Evolutionary conservation across 345 rosid species (phyloP).

Genomic region (Lagerstroemia speciosa): DNA sequence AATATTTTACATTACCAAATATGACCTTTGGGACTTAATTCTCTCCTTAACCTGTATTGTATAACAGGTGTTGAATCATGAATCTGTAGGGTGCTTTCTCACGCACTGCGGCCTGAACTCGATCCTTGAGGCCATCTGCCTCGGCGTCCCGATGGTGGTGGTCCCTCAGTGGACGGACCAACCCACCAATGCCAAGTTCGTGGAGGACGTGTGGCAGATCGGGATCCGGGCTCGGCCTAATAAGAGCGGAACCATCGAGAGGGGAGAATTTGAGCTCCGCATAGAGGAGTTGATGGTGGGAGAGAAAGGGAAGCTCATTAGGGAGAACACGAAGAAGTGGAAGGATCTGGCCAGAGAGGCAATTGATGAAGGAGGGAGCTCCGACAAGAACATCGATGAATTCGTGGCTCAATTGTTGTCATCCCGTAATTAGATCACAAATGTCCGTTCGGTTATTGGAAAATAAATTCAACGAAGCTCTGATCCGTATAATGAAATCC

Average conservation of each 20-base stretch:
- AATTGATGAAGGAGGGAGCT: slow-evolving; percentile 21
- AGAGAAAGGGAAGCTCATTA: slow-evolving; percentile 19
- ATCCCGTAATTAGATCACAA: too few relatives aligned
- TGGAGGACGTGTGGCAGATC: slow-evolving; percentile 32
- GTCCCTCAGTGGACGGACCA: too few relatives aligned
- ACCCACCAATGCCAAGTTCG: too few relatives aligned
- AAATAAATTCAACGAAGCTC: not conserved
- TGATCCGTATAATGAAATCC: not conserved
- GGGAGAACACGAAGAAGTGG: slow-evolving; percentile 25
- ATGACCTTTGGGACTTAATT: too few relatives aligned
- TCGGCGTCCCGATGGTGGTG: slow-evolving; percentile 34
- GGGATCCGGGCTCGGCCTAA: slow-evolving; percentile 22
- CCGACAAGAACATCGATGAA: slow-evolving; percentile 26
- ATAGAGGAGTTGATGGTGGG: slow-evolving; percentile 24
- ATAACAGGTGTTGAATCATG: slow-evolving; percentile 19
- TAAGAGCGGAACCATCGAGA: slow-evolving; percentile 15
- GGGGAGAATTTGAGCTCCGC: slow-evolving; percentile 14
- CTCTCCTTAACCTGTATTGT: too few relatives aligned
- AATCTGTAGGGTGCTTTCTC: too few relatives aligned
- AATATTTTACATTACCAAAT: too few relatives aligned
- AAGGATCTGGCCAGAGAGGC: slow-evolving; percentile 23
- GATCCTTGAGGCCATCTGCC: slow-evolving; percentile 21
- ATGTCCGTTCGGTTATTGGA: too few relatives aligned
- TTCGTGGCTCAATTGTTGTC: not conserved
- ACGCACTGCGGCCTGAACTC: slow-evolving; percentile 35